These are phyloP conservation scores for Blastocrithidia nonstop DNA, from an alignment of 208 protist genomes.

Conservation along the genomic window DNA sequence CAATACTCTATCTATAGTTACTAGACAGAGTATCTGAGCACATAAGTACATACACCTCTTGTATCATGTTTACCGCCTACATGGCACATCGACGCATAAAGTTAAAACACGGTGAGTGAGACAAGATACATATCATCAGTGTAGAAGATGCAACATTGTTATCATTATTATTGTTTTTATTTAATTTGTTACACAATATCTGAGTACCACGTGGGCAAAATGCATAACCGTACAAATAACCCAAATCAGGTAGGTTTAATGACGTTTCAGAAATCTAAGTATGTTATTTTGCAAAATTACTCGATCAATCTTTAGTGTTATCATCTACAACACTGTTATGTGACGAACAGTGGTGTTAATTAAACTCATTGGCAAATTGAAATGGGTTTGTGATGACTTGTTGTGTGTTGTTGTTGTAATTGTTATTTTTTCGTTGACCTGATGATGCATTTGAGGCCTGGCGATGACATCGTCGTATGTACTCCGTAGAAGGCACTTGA, in stretches of 20 bases:
- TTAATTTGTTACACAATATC: too few relatives aligned
- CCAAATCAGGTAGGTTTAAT: slow-evolving; percentile 7
- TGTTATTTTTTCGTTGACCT: neutral
- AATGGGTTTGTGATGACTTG: too few relatives aligned
- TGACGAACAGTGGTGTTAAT: too few relatives aligned
- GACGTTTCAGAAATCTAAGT: too few relatives aligned
- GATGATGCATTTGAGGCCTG: neutral
- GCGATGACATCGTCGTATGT: slow-evolving; percentile 10
- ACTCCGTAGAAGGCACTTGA: slow-evolving; percentile 23
- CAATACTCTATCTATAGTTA: too few relatives aligned
- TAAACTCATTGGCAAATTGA: too few relatives aligned
- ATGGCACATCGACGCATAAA: slow-evolving; percentile 28
- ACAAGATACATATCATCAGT: slow-evolving; percentile 30
- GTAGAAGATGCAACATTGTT: neutral
- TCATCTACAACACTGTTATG: too few relatives aligned
- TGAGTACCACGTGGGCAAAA: slow-evolving; percentile 16
- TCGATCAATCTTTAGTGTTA: too few relatives aligned
- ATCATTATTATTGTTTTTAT: slow-evolving; percentile 8
- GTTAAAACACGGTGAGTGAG: slow-evolving; percentile 26
- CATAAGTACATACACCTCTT: slow-evolving; percentile 5
- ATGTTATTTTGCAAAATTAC: too few relatives aligned
- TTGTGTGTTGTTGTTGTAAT: neutral
- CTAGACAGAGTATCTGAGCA: too few relatives aligned
- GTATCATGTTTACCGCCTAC: slow-evolving; percentile 16
- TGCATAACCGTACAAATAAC: slow-evolving; percentile 35